phyloP scores from a whole-genome alignment of 2,329 filamentous ascomycete species.

The Achaetomium macrosporum region DNA sequence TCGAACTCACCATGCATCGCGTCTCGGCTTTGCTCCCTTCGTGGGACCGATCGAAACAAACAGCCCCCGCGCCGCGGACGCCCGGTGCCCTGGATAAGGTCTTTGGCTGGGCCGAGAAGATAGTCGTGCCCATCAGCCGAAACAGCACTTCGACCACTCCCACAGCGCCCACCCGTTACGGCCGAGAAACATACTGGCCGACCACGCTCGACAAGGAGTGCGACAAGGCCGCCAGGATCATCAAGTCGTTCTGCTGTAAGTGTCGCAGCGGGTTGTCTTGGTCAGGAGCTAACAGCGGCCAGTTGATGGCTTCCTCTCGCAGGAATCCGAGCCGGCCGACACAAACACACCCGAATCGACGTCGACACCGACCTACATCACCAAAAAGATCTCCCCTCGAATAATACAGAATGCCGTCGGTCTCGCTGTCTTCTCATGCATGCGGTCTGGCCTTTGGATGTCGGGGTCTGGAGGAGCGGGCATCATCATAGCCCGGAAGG shows the following conservation, averaged over 20 bases:
- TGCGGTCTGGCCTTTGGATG: slow-evolving; percentile 88
- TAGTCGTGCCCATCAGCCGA: slow-evolving; percentile 20
- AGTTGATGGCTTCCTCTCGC: slow-evolving; percentile 53
- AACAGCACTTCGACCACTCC: slow-evolving; percentile 18
- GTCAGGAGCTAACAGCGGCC: not conserved
- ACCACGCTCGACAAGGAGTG: slow-evolving; percentile 80
- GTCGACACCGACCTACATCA: slow-evolving; percentile 48
- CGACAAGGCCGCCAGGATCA: slow-evolving; percentile 83
- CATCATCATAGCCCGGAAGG: slow-evolving; percentile 74
- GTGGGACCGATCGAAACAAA: slow-evolving; percentile 30
- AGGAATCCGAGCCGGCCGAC: slow-evolving; percentile 31
- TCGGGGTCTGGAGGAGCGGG: slow-evolving; percentile 88
- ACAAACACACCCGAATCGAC: slow-evolving; percentile 32
- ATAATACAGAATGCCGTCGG: slow-evolving; percentile 87
- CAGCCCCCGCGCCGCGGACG: slow-evolving; percentile 3
- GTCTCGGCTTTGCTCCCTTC: slow-evolving; percentile 41
- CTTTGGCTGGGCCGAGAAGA: slow-evolving; percentile 30
- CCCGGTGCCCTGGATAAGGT: slow-evolving; percentile 26
- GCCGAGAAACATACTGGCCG: slow-evolving; percentile 32
- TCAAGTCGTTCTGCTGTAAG: slow-evolving; percentile 85
- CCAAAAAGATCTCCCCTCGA: slow-evolving; percentile 77
- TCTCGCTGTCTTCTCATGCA: slow-evolving; percentile 89
- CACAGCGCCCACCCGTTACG: slow-evolving; percentile 21
- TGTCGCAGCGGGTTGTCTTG: slow-evolving; percentile 23
- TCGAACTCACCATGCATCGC: slow-evolving; percentile 34